These are phyloP conservation scores for Fusarium pilosicola DNA, from an alignment of 2,329 filamentous ascomycete genomes.

Conservation along the genomic window DNA sequence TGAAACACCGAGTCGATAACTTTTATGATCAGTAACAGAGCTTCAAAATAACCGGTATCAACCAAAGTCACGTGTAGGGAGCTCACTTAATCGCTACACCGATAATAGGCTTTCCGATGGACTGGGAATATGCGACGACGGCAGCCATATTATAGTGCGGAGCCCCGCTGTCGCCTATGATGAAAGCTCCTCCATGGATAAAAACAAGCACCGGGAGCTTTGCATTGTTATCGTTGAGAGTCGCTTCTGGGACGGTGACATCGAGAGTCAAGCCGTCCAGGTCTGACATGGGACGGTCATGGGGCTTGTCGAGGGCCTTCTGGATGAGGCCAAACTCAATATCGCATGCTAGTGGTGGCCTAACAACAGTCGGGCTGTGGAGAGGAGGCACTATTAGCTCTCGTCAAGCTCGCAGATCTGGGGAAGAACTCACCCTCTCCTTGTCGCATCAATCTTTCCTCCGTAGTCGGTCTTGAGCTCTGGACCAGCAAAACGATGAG, in stretches of 20 bases:
- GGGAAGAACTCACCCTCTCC: not conserved
- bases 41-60: fast-evolving
- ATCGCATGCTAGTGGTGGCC: not conserved
- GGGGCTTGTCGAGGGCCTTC: not conserved
- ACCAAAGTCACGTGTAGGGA: fast-evolving
- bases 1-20: not conserved
- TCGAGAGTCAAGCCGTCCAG: not conserved
- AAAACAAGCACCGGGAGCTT: not conserved
- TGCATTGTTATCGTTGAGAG: fast-evolving
- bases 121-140: not conserved
- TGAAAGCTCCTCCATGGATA: not conserved
- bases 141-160: not conserved
- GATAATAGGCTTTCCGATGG: not conserved
- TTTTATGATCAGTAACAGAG: not conserved
- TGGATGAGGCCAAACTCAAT: not conserved
- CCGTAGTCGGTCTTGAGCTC: not conserved
- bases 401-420: fast-evolving
- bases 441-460: not conserved
- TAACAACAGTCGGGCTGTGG: not conserved
- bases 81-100: not conserved
- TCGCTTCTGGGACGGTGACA: not conserved
- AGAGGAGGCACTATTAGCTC: not conserved
- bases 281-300: not conserved
- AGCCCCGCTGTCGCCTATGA: not conserved
- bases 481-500: not conserved